Percentiles rank a stretch among this genome's conserved stretches.
phyloP scores from a whole-genome alignment of 805 yeast genomes.

The Citeromyces nyonsensis region DNA sequence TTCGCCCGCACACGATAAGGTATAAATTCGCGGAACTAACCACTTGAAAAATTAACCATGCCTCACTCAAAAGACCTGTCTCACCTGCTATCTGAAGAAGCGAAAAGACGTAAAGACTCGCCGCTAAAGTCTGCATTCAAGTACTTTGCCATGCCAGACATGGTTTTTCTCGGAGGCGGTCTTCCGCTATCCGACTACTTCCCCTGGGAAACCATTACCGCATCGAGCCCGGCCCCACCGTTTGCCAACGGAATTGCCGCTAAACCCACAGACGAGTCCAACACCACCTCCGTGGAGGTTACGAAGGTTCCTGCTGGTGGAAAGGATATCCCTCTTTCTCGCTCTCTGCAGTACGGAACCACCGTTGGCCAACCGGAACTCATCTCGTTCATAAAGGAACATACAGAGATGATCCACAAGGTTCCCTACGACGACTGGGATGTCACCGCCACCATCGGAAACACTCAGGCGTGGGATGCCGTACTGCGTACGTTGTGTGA shows the following conservation, averaged over 20 bases:
- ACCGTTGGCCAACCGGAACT: constrained; percentile 73
- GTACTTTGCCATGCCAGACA: constrained; percentile 55
- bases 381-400: constrained; percentile 54
- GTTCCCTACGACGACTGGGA: constrained; percentile 62
- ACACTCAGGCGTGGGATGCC: constrained; percentile 89
- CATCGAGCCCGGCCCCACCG: constrained; percentile 67
- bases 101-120: constrained; percentile 61
- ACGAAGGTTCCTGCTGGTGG: constrained; percentile 26
- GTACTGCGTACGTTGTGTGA: constrained; percentile 43
- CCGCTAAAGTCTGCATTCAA: constrained; percentile 76
- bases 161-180: constrained; percentile 91
- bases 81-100: constrained; percentile 65
- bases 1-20: no score
- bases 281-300: constrained; percentile 18
- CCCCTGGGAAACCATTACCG: constrained; percentile 71
- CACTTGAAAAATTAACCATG: constrained; percentile 8
- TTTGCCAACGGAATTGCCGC: constrained; percentile 68
- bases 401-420: constrained; percentile 40
- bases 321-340: constrained; percentile 56
- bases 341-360: constrained; percentile 85
- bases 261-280: constrained; percentile 22
- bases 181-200: constrained; percentile 82
- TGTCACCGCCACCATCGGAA: constrained; percentile 59
- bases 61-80: constrained; percentile 48
- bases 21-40: no score